A percentile compares a stretch with the other conserved stretches of the same genome.
Evolutionary conservation across 2,329 filamentous ascomycete genomes (phyloP).

Genomic region (Ceratocystis harringtonii): DNA sequence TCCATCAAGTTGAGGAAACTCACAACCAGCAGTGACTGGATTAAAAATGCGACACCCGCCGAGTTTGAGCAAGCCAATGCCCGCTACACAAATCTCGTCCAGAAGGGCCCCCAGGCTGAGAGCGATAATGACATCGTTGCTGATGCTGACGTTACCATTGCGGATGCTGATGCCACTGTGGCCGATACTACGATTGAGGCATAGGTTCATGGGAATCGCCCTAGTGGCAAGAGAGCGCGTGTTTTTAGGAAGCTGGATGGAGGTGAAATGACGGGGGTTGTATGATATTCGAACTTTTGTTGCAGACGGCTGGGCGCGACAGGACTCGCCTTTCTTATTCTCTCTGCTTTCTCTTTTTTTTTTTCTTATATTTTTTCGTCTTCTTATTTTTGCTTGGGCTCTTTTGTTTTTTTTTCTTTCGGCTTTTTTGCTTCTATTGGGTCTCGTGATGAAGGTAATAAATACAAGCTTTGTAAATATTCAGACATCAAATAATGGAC

Average conservation of each 20-base stretch:
- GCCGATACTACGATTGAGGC: constrained; percentile 18
- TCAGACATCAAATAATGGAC: too few species aligned
- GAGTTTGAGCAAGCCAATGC: constrained; percentile 61
- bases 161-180: constrained; percentile 20
- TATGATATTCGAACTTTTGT: constrained; percentile 13
- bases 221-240: neutral
- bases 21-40: constrained; percentile 65
- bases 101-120: constrained; percentile 27
- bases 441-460: neutral
- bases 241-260: neutral
- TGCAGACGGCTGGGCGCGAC: neutral
- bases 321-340: constrained; percentile 13
- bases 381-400: constrained; percentile 3
- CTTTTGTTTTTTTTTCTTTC: constrained; percentile 8
- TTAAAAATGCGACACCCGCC: constrained; percentile 65
- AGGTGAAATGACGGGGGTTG: neutral
- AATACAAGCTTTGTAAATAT: neutral
- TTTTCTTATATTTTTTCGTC: constrained; percentile 1
- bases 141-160: constrained; percentile 24
- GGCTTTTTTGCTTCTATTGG: constrained; percentile 1
- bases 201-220: neutral
- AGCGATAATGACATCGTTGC: neutral
- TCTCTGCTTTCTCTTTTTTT: constrained; percentile 13
- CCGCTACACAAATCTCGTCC: constrained; percentile 40
- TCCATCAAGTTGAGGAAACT: constrained; percentile 60